phyloP scores from a whole-genome alignment of 192 early-diverging fungal genomes.

The Backusella parvicylindrica region DNA sequence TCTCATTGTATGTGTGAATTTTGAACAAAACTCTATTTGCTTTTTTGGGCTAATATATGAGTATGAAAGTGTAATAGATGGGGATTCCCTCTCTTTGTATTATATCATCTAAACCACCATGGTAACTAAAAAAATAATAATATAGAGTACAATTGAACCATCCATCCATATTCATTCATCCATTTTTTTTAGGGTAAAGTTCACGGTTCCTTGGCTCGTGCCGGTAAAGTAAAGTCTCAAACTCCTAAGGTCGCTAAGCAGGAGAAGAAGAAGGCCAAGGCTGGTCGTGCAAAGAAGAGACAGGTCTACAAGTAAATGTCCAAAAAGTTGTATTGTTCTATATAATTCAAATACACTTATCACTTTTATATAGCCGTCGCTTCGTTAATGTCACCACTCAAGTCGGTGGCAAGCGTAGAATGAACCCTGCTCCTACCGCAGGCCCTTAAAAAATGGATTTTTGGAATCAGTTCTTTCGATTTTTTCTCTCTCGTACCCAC shows the following conservation, averaged over 20 bases:
- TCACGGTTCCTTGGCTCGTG: slow-evolving; percentile 99
- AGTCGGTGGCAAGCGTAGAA: slow-evolving; percentile 88
- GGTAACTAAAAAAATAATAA: no score
- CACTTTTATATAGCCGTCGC: slow-evolving; percentile 58
- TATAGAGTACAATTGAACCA: no score
- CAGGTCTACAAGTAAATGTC: slow-evolving; percentile 66
- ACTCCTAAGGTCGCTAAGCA: slow-evolving; percentile 97
- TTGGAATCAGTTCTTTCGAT: not conserved
- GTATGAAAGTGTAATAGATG: not conserved
- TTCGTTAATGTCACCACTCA: slow-evolving; percentile 90
- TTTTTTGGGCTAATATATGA: not conserved
- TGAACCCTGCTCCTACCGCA: slow-evolving; percentile 52
- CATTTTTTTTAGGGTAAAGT: slow-evolving; percentile 88
- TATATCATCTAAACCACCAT: slow-evolving; percentile 20
- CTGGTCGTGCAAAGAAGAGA: slow-evolving; percentile 96
- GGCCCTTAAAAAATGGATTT: slow-evolving; percentile 34
- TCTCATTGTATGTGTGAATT: not conserved
- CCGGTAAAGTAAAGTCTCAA: slow-evolving; percentile 99
- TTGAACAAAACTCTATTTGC: not conserved
- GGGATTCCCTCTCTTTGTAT: slow-evolving; percentile 8
- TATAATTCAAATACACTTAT: no score
- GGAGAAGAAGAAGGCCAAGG: slow-evolving; percentile 93
- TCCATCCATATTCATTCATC: slow-evolving; percentile 13
- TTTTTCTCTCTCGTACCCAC: not conserved
- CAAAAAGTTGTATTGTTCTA: no score